Conservation (phyloP, 2,329 filamentous ascomycete species). For the Diaporthe ilicicola region DNA sequence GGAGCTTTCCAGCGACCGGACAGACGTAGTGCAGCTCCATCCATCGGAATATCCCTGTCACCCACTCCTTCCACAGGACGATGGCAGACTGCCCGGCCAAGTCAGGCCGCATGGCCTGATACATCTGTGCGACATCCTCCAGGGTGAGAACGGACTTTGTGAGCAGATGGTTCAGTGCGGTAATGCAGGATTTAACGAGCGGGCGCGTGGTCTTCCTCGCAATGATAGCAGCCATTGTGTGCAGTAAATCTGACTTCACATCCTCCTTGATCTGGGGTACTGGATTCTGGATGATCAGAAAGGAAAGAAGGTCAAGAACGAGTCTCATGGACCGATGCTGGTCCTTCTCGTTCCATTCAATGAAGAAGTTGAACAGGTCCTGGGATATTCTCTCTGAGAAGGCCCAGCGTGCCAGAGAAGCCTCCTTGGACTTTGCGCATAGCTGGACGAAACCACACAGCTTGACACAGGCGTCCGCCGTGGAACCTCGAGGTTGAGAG, state of each 20-base stretch:
- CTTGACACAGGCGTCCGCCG: conserved; percentile 66
- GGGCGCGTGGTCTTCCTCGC: conserved; percentile 68
- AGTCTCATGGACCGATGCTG: conserved; percentile 71
- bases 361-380: conserved; percentile 67
- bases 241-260: conserved; percentile 56
- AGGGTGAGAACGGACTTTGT: conserved; percentile 65
- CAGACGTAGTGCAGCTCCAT: conserved; percentile 64
- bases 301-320: conserved; percentile 65
- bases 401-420: conserved; percentile 55
- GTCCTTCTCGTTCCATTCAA: conserved; percentile 74
- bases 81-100: conserved; percentile 38
- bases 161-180: conserved; percentile 72
- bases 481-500: conserved; percentile 62
- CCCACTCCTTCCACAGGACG: conserved; percentile 41
- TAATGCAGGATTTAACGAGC: conserved; percentile 74
- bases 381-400: conserved; percentile 58
- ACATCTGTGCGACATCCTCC: conserved; percentile 54
- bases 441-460: conserved; percentile 71
- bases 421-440: conserved; percentile 59
- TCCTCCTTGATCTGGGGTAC: conserved; percentile 45
- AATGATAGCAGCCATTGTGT: conserved; percentile 66
- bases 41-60: conserved; percentile 56
- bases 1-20: conserved; percentile 67
- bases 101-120: conserved; percentile 44
- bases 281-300: conserved; percentile 61